Evolutionary conservation across 352 stramenopile genomes (phyloP).

Genomic region (Phytopythium ostracodes): DNA sequence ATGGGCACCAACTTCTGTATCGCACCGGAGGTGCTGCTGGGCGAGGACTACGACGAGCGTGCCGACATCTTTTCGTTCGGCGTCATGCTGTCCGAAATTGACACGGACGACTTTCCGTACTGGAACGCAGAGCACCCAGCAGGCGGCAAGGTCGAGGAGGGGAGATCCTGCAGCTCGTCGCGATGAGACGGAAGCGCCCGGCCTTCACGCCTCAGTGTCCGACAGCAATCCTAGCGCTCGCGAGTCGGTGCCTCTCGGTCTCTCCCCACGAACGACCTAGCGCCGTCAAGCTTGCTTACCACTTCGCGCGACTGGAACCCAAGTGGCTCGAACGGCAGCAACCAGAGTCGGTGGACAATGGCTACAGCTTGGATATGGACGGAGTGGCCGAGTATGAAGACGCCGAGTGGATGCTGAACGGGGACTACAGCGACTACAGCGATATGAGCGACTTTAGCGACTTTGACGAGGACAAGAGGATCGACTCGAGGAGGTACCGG

Average conservation of each 20-base stretch:
- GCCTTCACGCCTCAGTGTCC: constrained; percentile 27
- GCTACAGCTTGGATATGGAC: not conserved
- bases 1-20: constrained; percentile 38
- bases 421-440: constrained; percentile 8
- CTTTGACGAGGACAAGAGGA: constrained; percentile 2
- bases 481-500: not conserved
- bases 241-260: constrained; percentile 23
- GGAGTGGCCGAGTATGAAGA: constrained; percentile 5
- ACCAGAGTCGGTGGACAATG: not conserved
- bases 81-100: constrained; percentile 40
- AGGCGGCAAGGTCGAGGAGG: constrained; percentile 20
- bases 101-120: constrained; percentile 36
- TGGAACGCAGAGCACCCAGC: constrained; percentile 20
- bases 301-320: constrained; percentile 10
- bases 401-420: constrained; percentile 2
- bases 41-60: constrained; percentile 31
- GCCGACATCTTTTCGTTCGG: constrained; percentile 37
- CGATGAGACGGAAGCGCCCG: constrained; percentile 21
- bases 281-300: constrained; percentile 18
- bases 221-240: constrained; percentile 25
- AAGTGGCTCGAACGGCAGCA: constrained; percentile 5
- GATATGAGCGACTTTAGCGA: constrained; percentile 6
- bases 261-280: constrained; percentile 23
- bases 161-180: constrained; percentile 29
- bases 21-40: constrained; percentile 26